Conservation (phyloP, 2,329 filamentous ascomycete genomes). For the Cercospora zeae-maydis region DNA sequence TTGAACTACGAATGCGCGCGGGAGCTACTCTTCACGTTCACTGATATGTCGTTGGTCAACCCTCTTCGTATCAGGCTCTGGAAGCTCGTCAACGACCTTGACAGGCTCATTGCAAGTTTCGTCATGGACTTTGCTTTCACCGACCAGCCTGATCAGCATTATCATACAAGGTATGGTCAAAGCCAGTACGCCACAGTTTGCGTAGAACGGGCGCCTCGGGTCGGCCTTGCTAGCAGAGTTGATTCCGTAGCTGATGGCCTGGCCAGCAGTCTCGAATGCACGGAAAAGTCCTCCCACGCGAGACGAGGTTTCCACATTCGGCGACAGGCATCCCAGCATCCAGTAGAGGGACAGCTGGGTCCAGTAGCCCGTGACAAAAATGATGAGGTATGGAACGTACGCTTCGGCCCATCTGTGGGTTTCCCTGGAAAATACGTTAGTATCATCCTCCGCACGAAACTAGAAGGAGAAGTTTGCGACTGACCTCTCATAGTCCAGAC, state of each 20-base stretch:
- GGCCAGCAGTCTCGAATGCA: slow-evolving; percentile 49
- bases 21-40: not conserved
- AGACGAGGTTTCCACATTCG: slow-evolving; percentile 35
- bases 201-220: slow-evolving; percentile 16
- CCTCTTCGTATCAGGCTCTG: not conserved
- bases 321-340: slow-evolving; percentile 39
- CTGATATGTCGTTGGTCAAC: not conserved
- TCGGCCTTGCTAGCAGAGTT: slow-evolving; percentile 17
- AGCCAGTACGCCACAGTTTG: slow-evolving; percentile 22
- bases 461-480: not conserved
- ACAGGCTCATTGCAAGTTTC: not conserved
- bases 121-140: slow-evolving; percentile 6
- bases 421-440: slow-evolving; percentile 7
- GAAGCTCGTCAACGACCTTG: not conserved
- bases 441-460: not conserved
- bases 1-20: not conserved
- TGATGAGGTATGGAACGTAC: slow-evolving; percentile 28
- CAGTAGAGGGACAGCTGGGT: slow-evolving; percentile 36
- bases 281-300: slow-evolving; percentile 32
- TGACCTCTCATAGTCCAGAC: slow-evolving; percentile 22
- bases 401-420: slow-evolving; percentile 20
- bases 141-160: slow-evolving; percentile 20
- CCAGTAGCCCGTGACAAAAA: slow-evolving; percentile 27
- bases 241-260: slow-evolving; percentile 31
- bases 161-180: slow-evolving; percentile 23